These are phyloP conservation scores for Scalesia atractyloides DNA, from an alignment of 129 eudicot species.

Conservation along the genomic window DNA sequence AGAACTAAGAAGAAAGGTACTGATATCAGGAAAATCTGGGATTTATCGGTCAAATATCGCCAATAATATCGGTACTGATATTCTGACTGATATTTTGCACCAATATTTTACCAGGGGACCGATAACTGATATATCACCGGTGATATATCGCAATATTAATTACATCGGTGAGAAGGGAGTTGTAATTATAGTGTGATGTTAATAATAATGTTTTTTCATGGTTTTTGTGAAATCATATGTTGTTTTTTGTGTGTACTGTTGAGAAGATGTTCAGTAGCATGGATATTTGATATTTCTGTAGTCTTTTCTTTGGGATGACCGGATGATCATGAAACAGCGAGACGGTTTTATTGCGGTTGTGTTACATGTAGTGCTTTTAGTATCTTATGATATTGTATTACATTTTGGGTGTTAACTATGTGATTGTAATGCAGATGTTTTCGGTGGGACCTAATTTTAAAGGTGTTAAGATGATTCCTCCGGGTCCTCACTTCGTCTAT, in stretches of 20 bases:
- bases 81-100: too few species aligned
- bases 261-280: not conserved
- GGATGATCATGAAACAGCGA: conserved; percentile 10
- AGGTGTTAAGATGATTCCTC: conserved; percentile 99
- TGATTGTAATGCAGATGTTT: conserved; percentile 60
- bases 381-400: not conserved
- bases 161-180: not conserved
- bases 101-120: too few species aligned
- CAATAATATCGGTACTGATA: too few species aligned
- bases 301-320: not conserved
- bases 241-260: not conserved
- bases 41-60: too few species aligned
- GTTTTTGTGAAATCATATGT: not conserved
- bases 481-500: conserved; percentile 84
- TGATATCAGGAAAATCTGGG: too few species aligned
- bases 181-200: not conserved
- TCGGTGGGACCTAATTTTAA: conserved; percentile 74
- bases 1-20: too few species aligned
- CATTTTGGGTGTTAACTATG: conserved; percentile 5
- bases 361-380: not conserved
- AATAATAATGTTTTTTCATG: not conserved
- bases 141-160: too few species aligned
- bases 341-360: not conserved
- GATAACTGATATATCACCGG: too few species aligned
- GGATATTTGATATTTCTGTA: not conserved